Conservation (phyloP, 306 rosid species). For the Castanopsis chinensis region DNA sequence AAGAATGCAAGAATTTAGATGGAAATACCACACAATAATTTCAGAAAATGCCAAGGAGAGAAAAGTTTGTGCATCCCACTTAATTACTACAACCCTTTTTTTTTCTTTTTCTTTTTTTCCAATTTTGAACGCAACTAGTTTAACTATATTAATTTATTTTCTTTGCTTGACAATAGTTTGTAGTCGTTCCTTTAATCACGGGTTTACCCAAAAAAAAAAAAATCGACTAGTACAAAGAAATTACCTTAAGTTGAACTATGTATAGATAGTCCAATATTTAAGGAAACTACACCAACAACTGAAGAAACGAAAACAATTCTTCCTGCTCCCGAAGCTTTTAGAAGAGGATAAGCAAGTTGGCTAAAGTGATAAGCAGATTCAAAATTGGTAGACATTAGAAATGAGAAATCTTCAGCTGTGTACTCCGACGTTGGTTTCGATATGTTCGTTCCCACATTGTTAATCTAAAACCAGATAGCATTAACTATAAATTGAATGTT, state of each 20-base stretch:
- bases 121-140: too few species aligned
- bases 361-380: slow-evolving; percentile 34
- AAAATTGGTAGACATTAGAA: slow-evolving; percentile 25
- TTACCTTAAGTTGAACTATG: slow-evolving; percentile 36
- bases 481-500: not conserved
- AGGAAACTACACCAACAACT: slow-evolving; percentile 25
- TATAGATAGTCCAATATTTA: slow-evolving; percentile 24
- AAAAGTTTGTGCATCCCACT: too few species aligned
- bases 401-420: slow-evolving; percentile 18
- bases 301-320: slow-evolving; percentile 37
- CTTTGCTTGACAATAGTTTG: too few species aligned
- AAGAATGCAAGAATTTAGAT: too few species aligned
- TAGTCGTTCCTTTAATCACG: too few species aligned
- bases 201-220: not conserved
- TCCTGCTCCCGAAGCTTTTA: slow-evolving; percentile 5
- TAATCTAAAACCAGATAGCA: not conserved
- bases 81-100: too few species aligned
- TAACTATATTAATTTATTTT: too few species aligned
- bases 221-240: not conserved
- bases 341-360: slow-evolving; percentile 28
- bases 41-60: too few species aligned
- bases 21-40: too few species aligned
- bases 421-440: not conserved
- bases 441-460: not conserved
- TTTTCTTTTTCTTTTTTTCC: too few species aligned